Evolutionary conservation across 106 monocot genomes (phyloP).

Genomic region (Gastrodia elata): DNA sequence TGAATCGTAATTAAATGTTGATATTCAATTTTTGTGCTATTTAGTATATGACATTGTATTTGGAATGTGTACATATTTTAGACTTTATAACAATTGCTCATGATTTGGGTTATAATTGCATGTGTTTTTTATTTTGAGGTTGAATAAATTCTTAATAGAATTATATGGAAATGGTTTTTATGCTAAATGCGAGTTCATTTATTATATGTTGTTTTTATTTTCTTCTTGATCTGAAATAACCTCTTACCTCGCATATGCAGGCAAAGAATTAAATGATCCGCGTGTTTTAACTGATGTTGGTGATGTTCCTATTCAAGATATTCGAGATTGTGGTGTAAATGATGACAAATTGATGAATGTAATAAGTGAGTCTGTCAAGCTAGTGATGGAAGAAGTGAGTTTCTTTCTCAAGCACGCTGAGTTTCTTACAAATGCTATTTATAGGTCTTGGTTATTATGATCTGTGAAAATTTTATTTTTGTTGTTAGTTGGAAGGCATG

Average conservation of each 20-base stretch:
- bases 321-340: constrained; percentile 83
- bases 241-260: constrained; percentile 22
- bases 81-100: neutral
- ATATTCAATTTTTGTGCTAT: neutral
- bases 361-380: constrained; percentile 81
- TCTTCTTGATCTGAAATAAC: neutral
- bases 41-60: neutral
- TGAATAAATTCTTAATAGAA: neutral
- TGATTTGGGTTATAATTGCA: neutral
- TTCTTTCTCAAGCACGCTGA: no score
- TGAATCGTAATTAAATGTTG: neutral
- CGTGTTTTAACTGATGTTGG: constrained; percentile 96
- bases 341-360: constrained; percentile 88
- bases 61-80: neutral
- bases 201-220: neutral
- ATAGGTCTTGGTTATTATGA: neutral
- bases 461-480: no score
- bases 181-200: neutral
- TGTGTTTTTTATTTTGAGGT: neutral
- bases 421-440: neutral
- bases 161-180: neutral
- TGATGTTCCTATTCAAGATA: constrained; percentile 94
- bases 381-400: constrained; percentile 96
- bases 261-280: constrained; percentile 91
- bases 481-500: no score